Base-by-base conservation (phyloP, 805 yeast genomes). In the Cyberlindnera bimundalis region DNA sequence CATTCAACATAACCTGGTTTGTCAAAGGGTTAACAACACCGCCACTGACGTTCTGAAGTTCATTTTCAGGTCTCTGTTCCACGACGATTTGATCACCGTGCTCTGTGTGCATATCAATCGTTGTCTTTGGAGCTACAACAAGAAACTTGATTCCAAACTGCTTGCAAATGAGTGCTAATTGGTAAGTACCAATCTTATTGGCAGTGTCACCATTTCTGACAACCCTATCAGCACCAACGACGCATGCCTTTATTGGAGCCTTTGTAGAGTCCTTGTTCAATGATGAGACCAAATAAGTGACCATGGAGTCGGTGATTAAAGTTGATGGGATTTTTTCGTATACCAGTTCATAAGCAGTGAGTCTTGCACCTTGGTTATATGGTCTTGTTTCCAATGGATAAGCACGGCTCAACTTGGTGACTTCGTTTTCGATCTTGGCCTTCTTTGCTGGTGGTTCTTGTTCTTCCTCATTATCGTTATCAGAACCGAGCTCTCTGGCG, bases 371-470 rank as follows among this genome's bases (percentile, higher is more conserved):
- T 66, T 91, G 98, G 61, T 91, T 89, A 60, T 91, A 93, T 1
- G 99, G 99, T 53, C 99, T 75, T 0, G 99, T 91, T 59, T 91
- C 99, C 55, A 91, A 73, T 6, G 96, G 91, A 53, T 80, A 93
- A 1, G 82, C 93, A 36, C 79, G 88, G 9, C 76, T 70, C 48
- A 91, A 64, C 56, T 70, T 71, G 32, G 79, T 75, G 0, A 66
- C 51, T 1, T 61, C 28, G n/a, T 26, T 19, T 5, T 30, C 34
- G 5, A 17, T 2, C 36, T 60, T 60, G n/a, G 42, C 35, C 35
- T 55, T 62, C 40, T 62, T 61, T 3, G 46, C 25, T 17, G 51
- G 45, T 20, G 50, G 51, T 23, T 60, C 62, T 9, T n/a, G n/a
- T n/a, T 52, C 51, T 20, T 11, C 51, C 18, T 11, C 28, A 6